Conservation (phyloP, 2,329 filamentous ascomycete genomes). For the Fusarium subglutinans region DNA sequence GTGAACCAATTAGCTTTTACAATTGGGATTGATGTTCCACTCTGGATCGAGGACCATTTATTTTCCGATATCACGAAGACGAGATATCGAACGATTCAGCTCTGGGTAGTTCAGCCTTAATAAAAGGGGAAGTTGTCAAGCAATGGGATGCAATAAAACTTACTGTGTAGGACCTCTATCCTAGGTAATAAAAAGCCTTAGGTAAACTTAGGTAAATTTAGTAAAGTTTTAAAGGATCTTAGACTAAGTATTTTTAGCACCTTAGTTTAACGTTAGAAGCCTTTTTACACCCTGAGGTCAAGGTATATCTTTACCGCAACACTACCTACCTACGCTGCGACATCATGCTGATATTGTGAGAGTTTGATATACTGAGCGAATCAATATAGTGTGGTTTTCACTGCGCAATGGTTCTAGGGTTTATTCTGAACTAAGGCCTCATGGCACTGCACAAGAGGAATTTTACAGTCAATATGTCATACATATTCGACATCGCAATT, state of each 20-base stretch:
- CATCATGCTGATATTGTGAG: not conserved
- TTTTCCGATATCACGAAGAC: slow-evolving; percentile 24
- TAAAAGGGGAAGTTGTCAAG: not conserved
- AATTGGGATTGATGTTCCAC: slow-evolving; percentile 9
- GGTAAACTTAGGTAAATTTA: too few relatives aligned
- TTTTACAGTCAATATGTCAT: not conserved
- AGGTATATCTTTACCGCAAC: slow-evolving; percentile 2
- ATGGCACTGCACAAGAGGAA: not conserved
- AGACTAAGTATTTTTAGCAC: too few relatives aligned
- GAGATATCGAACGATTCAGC: slow-evolving; percentile 30
- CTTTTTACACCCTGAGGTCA: too few relatives aligned
- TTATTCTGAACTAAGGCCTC: not conserved
- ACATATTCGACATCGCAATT: not conserved
- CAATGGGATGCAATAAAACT: too few relatives aligned
- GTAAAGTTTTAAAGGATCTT: too few relatives aligned
- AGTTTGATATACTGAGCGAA: not conserved
- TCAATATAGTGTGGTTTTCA: not conserved
- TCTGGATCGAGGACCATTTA: slow-evolving; percentile 9
- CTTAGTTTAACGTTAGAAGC: too few relatives aligned
- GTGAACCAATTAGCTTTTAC: slow-evolving; percentile 17
- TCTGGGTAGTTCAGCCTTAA: slow-evolving; percentile 5
- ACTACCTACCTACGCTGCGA: not conserved
- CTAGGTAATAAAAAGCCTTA: too few relatives aligned
- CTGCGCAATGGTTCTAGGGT: not conserved
- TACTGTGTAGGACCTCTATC: too few relatives aligned